Conservation (phyloP, 1,284 basidiomycete species). For the Rhodotorula sp. region DNA sequence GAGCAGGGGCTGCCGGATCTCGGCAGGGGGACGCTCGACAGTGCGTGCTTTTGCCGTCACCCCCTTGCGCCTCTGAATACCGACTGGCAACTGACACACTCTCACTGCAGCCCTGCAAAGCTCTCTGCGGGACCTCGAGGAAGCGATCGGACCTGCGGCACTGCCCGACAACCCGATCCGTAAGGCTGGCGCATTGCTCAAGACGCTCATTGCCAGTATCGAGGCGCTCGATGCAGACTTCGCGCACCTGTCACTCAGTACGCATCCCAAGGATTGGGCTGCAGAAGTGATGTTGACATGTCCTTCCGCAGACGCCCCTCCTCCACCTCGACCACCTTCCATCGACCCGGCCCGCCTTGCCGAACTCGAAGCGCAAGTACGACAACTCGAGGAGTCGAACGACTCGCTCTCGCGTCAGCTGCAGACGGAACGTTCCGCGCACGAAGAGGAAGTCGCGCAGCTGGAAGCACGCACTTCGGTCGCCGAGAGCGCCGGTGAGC, state of each 20-base stretch:
- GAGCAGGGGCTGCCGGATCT: slow-evolving; percentile 38
- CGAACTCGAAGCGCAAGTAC: slow-evolving; percentile 68
- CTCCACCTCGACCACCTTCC: slow-evolving; percentile 35
- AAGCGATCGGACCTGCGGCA: neutral
- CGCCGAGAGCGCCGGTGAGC: slow-evolving; percentile 5
- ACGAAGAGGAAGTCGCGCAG: slow-evolving; percentile 40
- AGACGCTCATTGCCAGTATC: slow-evolving; percentile 59
- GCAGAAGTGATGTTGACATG: neutral
- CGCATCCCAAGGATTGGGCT: slow-evolving; percentile 17
- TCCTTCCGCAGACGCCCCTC: neutral
- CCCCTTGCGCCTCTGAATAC: neutral
- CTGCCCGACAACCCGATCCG: slow-evolving; percentile 14
- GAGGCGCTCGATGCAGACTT: slow-evolving; percentile 68
- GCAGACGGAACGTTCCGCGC: slow-evolving; percentile 36
- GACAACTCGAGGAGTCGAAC: slow-evolving; percentile 68
- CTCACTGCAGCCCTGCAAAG: neutral
- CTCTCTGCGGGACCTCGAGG: slow-evolving; percentile 11
- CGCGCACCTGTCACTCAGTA: slow-evolving; percentile 60
- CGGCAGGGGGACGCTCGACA: slow-evolving; percentile 38
- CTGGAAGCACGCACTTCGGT: slow-evolving; percentile 21
- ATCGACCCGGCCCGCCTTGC: slow-evolving; percentile 58
- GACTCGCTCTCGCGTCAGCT: slow-evolving; percentile 70
- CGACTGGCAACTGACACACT: neutral
- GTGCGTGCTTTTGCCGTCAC: neutral
- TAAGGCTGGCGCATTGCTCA: slow-evolving; percentile 56